Conservation (phyloP, 371 early-diverging fungal genomes). For the Zopfochytrium polystomum region DNA sequence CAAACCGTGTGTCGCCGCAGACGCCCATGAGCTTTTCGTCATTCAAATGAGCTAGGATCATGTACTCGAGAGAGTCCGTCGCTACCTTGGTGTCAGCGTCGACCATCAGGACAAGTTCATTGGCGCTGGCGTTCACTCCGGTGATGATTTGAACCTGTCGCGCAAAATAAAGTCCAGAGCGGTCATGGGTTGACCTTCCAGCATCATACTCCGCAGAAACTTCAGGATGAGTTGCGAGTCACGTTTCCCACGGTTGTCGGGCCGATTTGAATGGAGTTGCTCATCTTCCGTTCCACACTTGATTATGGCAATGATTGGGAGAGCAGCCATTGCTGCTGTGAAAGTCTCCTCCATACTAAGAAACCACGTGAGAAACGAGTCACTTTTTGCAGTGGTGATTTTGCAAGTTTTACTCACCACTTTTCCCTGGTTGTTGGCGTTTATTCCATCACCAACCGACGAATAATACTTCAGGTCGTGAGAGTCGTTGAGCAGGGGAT, state of each 20-base stretch:
- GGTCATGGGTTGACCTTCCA: conserved; percentile 89
- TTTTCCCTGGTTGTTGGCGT: conserved; percentile 90
- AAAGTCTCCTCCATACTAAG: conserved; percentile 39
- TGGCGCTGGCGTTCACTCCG: conserved; percentile 69
- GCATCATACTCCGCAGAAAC: conserved; percentile 82
- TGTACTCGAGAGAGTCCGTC: conserved; percentile 73
- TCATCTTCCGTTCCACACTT: conserved; percentile 81
- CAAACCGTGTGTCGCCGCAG: conserved; percentile 69
- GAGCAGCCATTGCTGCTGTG: conserved; percentile 29
- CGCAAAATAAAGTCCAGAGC: conserved; percentile 92
- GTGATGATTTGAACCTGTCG: conserved; percentile 70
- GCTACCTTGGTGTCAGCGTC: conserved; percentile 90
- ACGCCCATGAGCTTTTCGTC: conserved; percentile 72
- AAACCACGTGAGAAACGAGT: not conserved
- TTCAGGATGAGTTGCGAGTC: conserved; percentile 96
- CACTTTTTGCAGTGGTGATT: no score
- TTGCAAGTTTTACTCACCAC: conserved; percentile 56
- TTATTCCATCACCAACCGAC: conserved; percentile 89
- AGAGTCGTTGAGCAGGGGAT: conserved; percentile 5
- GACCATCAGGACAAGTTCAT: conserved; percentile 91
- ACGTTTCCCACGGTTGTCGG: conserved; percentile 97
- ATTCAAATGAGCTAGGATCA: conserved; percentile 66
- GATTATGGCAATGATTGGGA: conserved; percentile 86
- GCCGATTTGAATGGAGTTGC: conserved; percentile 52
- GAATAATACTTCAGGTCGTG: conserved; percentile 55